Conservation (phyloP, 1,139 yeast genomes). For the Suhomyces terraborum region DNA sequence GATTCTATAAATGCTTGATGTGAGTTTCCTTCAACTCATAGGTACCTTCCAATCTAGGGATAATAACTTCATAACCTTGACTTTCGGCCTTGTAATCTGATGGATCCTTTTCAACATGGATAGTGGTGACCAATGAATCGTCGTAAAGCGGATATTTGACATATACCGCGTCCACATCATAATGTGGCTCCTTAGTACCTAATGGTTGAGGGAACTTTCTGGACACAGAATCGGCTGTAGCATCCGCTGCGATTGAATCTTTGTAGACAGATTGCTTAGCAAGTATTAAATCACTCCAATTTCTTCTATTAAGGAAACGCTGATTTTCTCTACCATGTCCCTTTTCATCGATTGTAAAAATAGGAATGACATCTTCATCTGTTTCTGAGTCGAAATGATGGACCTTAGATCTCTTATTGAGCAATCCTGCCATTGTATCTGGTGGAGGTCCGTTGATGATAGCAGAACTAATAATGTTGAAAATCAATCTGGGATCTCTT, state of each 20-base stretch:
- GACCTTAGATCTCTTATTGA: constrained; percentile 62
- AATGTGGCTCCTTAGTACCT: constrained; percentile 7
- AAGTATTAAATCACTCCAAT: constrained; percentile 60
- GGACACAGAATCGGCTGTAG: constrained; percentile 14
- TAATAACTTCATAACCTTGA: constrained; percentile 64
- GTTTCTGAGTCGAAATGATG: constrained; percentile 67
- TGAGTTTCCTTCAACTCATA: constrained; percentile 34
- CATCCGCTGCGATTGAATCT: constrained; percentile 17
- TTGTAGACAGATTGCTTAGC: constrained; percentile 40
- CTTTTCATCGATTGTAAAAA: constrained; percentile 65
- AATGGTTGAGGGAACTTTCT: constrained; percentile 36
- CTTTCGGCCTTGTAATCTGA: constrained; percentile 55
- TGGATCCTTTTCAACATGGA: constrained; percentile 71
- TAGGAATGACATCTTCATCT: constrained; percentile 78
- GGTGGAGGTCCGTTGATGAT: constrained; percentile 94
- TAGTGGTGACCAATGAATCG: constrained; percentile 64
- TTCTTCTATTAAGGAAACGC: constrained; percentile 74
- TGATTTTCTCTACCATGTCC: constrained; percentile 55
- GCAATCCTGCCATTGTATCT: constrained; percentile 71
- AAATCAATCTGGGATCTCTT: constrained; percentile 72
- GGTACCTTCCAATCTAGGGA: constrained; percentile 58
- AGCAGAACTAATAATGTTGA: constrained; percentile 86
- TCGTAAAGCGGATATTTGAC: constrained; percentile 54
- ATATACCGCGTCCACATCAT: constrained; percentile 17
- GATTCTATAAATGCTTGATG: constrained; percentile 35